These are phyloP conservation scores for Trichoderma sp. DNA, from an alignment of 2,329 filamentous ascomycete genomes.

Conservation along the genomic window DNA sequence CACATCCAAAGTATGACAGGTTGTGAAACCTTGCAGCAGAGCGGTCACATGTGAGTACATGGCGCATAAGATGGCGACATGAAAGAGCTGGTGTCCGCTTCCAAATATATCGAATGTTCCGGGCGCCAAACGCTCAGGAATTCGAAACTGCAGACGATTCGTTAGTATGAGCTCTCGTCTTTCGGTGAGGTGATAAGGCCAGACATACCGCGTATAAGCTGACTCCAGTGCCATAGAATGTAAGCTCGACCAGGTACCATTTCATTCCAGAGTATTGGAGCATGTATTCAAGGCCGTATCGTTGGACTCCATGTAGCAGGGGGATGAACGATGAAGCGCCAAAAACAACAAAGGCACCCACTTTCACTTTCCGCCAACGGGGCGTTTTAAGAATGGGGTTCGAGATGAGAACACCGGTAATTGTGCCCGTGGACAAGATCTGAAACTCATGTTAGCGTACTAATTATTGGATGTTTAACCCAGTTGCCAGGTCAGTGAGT, in stretches of 20 bases:
- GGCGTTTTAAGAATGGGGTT: conserved; percentile 1
- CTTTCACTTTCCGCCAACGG: conserved; percentile 8
- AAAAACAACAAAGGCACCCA: conserved; percentile 11
- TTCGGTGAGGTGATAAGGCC: not conserved
- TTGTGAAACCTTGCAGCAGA: not conserved
- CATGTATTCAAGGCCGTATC: conserved; percentile 9
- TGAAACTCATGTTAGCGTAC: not conserved
- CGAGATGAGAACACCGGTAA: not conserved
- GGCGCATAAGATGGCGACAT: conserved; percentile 6
- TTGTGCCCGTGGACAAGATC: not conserved
- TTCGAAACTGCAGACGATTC: not conserved
- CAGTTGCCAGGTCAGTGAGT: not conserved
- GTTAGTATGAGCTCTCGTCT: not conserved
- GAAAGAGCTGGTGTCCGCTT: conserved; percentile 2
- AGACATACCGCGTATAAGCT: not conserved
- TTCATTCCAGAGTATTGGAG: conserved; percentile 9
- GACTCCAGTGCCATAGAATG: not conserved
- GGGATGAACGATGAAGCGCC: conserved; percentile 7
- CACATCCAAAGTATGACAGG: conserved; percentile 5
- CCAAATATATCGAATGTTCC: conserved; percentile 2
- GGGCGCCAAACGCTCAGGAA: not conserved
- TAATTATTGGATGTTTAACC: not conserved
- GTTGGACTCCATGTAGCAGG: not conserved
- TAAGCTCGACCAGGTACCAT: conserved; percentile 3
- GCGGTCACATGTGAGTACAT: conserved; percentile 2